Conservation (phyloP, 352 stramenopile genomes). For the Phytophthora fragariae region DNA sequence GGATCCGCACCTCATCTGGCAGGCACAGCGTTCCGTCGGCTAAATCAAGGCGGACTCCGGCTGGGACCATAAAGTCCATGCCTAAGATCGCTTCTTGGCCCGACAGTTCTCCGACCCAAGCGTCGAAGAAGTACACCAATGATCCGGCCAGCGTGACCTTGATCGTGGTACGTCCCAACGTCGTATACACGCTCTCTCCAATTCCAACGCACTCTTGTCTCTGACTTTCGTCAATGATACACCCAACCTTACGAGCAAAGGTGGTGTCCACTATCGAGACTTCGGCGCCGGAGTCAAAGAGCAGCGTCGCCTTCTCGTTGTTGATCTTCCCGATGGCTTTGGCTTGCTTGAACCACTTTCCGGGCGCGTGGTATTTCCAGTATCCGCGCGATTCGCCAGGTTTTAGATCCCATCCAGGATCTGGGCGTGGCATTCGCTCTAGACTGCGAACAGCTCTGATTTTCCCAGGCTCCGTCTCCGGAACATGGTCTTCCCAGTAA, state of each 20-base stretch:
- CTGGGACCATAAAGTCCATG: slow-evolving; percentile 32
- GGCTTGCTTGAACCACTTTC: slow-evolving; percentile 36
- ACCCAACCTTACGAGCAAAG: slow-evolving; percentile 34
- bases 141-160: slow-evolving; percentile 25
- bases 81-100: slow-evolving; percentile 21
- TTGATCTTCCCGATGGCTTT: slow-evolving; percentile 26
- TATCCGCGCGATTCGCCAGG: slow-evolving; percentile 31
- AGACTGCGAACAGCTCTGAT: too few relatives aligned
- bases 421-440: too few relatives aligned
- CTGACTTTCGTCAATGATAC: slow-evolving; percentile 16
- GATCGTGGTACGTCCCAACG: slow-evolving; percentile 12
- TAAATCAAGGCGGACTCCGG: slow-evolving; percentile 8
- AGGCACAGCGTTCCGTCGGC: slow-evolving; percentile 17
- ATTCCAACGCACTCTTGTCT: slow-evolving; percentile 15
- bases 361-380: slow-evolving; percentile 6
- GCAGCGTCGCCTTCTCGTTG: slow-evolving; percentile 20
- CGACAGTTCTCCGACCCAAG: slow-evolving; percentile 19
- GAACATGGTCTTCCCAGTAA: too few relatives aligned
- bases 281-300: slow-evolving; percentile 36
- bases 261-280: slow-evolving; percentile 29
- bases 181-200: slow-evolving; percentile 6
- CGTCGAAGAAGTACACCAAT: slow-evolving; percentile 18
- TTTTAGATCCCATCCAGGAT: too few relatives aligned
- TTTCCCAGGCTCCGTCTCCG: too few relatives aligned
- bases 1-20: slow-evolving; percentile 21